A percentile compares a stretch with the other conserved stretches of the same genome.
Conservation (phyloP, 2,329 filamentous ascomycete genomes). For the Colletotrichum nymphaeae region DNA sequence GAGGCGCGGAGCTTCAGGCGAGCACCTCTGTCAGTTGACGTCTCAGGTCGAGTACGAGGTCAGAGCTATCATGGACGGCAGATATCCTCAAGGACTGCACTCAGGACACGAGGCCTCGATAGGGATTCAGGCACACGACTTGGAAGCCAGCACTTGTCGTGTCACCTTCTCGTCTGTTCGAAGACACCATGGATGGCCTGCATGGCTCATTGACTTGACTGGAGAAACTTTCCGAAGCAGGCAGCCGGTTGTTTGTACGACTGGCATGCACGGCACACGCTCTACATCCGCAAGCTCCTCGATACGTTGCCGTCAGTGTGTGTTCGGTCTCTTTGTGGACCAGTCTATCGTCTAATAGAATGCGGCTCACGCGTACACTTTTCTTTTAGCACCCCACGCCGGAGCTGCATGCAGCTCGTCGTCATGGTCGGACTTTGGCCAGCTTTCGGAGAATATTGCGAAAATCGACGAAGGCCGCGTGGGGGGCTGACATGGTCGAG, state of each 20-base stretch:
- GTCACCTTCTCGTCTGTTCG: background rate
- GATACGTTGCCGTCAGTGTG: background rate
- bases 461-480: background rate
- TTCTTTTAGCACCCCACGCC: background rate
- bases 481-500: background rate
- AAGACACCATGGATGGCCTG: background rate
- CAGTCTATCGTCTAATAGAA: background rate
- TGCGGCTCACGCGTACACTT: conserved; percentile 12
- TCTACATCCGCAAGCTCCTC: background rate
- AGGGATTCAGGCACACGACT: background rate
- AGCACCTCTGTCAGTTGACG: background rate
- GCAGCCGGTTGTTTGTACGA: conserved; percentile 14
- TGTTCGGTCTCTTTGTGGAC: background rate
- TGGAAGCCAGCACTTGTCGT: background rate
- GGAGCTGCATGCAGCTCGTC: conserved; percentile 13
- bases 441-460: conserved; percentile 5
- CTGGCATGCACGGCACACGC: conserved; percentile 13
- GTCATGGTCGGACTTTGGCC: background rate
- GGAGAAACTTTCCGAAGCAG: conserved; percentile 8
- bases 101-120: background rate
- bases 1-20: background rate
- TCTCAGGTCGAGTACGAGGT: background rate
- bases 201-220: conserved; percentile 1
- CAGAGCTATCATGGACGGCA: background rate
- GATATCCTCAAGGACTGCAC: background rate